Conservation (phyloP, 768 basidiomycete genomes). For the Tricholoma sp. region DNA sequence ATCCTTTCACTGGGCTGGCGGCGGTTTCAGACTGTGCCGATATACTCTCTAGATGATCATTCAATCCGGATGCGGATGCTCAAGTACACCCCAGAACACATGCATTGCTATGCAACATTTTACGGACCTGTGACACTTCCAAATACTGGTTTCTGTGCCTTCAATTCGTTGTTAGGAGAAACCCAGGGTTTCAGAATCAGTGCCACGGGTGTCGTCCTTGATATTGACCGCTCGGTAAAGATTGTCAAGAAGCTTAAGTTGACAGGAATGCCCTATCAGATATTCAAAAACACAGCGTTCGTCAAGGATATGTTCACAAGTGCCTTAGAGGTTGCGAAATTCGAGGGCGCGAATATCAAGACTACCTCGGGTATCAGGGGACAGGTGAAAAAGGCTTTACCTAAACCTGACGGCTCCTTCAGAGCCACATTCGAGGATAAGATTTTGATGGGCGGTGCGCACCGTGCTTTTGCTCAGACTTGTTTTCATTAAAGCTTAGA, state of each 20-base stretch:
- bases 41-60: slow-evolving; percentile 96
- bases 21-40: slow-evolving; percentile 90
- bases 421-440: slow-evolving; percentile 99
- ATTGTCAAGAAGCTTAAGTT: slow-evolving; percentile 99
- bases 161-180: slow-evolving; percentile 75
- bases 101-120: slow-evolving; percentile 98
- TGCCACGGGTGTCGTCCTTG: slow-evolving; percentile 92
- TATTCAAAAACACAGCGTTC: slow-evolving; percentile 99
- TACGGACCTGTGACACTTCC: slow-evolving; percentile 90
- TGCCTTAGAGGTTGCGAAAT: slow-evolving; percentile 94
- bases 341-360: slow-evolving; percentile 94
- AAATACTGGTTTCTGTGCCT: slow-evolving; percentile 96
- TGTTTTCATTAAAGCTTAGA: neutral
- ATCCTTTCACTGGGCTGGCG: slow-evolving; percentile 98
- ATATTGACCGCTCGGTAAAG: slow-evolving; percentile 86
- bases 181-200: slow-evolving; percentile 79
- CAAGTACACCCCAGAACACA: slow-evolving; percentile 99
- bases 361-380: slow-evolving; percentile 96
- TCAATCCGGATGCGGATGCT: slow-evolving; percentile 98
- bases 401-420: slow-evolving; percentile 95
- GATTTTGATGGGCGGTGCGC: slow-evolving; percentile 89
- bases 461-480: slow-evolving; percentile 25
- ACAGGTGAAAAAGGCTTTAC: slow-evolving; percentile 92
- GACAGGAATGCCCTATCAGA: slow-evolving; percentile 93
- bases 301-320: slow-evolving; percentile 95